A percentile compares a stretch with the other conserved stretches of the same genome.
These are phyloP conservation scores for Apiospora koreana DNA, from an alignment of 2,329 filamentous ascomycete species.

Conservation along the genomic window DNA sequence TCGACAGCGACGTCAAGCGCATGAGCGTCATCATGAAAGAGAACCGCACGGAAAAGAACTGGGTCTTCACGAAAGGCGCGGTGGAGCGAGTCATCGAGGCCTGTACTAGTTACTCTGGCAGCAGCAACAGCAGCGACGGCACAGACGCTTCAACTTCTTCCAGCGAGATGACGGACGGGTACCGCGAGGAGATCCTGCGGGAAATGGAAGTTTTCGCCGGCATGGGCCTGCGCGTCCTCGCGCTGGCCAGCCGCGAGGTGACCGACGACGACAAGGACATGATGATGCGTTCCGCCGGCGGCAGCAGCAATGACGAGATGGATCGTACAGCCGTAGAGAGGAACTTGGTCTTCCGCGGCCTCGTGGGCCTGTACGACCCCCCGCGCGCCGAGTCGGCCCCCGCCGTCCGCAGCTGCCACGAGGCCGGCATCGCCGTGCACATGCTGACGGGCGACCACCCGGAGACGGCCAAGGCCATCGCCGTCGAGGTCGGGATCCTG, in stretches of 20 bases:
- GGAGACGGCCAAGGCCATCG: slow-evolving; percentile 63
- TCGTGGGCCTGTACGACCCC: slow-evolving; percentile 72
- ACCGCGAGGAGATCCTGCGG: slow-evolving; percentile 52
- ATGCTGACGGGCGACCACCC: slow-evolving; percentile 71
- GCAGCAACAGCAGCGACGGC: slow-evolving; percentile 33
- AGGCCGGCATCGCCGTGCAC: slow-evolving; percentile 65
- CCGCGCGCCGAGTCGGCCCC: slow-evolving; percentile 67
- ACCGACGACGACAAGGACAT: slow-evolving; percentile 46
- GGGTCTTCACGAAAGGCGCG: slow-evolving; percentile 61
- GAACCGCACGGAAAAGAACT: slow-evolving; percentile 33
- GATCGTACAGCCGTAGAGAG: slow-evolving; percentile 58
- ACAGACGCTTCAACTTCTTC: slow-evolving; percentile 17
- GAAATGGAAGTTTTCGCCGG: slow-evolving; percentile 65
- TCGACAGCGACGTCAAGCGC: slow-evolving; percentile 72
- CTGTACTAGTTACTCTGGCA: slow-evolving; percentile 50
- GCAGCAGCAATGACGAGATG: slow-evolving; percentile 36
- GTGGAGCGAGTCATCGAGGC: slow-evolving; percentile 67
- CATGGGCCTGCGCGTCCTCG: slow-evolving; percentile 63
- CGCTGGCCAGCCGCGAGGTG: slow-evolving; percentile 54
- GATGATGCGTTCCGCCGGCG: slow-evolving; percentile 25
- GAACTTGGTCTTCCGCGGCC: slow-evolving; percentile 63
- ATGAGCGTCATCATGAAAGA: slow-evolving; percentile 69
- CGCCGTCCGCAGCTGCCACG: slow-evolving; percentile 59
- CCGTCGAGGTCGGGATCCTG: slow-evolving; percentile 61
- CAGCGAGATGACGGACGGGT: slow-evolving; percentile 46